These are phyloP conservation scores for Penicillium longicatenatum DNA, from an alignment of 495 filamentous ascomycete genomes.

Conservation along the genomic window DNA sequence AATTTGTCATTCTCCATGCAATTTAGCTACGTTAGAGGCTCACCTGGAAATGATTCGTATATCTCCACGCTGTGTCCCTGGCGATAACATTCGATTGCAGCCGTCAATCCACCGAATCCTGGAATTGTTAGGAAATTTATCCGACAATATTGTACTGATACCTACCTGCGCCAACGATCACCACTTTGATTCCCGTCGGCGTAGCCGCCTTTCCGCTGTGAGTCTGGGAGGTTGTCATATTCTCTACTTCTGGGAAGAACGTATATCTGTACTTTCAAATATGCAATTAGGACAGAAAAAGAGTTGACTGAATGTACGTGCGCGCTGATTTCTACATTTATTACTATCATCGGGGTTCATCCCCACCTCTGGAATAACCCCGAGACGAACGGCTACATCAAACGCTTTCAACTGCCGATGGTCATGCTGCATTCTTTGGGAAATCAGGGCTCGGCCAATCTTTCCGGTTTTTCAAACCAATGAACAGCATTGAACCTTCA, in stretches of 20 bases:
- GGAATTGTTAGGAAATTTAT: neutral
- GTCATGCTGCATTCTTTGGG: neutral
- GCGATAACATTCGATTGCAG: slow-evolving; percentile 62
- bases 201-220: neutral
- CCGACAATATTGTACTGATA: neutral
- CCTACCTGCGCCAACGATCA: slow-evolving; percentile 57
- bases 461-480: slow-evolving; percentile 12
- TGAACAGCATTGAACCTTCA: slow-evolving; percentile 2
- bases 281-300: neutral
- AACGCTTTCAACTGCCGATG: slow-evolving; percentile 12
- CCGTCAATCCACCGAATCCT: slow-evolving; percentile 64
- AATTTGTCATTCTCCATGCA: neutral
- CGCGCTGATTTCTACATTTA: neutral
- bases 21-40: neutral
- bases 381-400: slow-evolving; percentile 1
- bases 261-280: neutral
- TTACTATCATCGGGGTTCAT: neutral
- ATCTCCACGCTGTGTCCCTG: slow-evolving; percentile 65
- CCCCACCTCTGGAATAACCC: slow-evolving; percentile 15
- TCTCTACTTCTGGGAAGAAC: neutral
- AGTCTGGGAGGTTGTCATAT: neutral
- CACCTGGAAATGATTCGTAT: slow-evolving; percentile 56
- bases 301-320: neutral
- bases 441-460: slow-evolving; percentile 13
- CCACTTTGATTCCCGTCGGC: slow-evolving; percentile 55